Evolutionary conservation across 192 early-diverging fungal genomes (phyloP), one percentile per base, ranked within the genome.

Genomic region (Rhizophagus clarus): DNA sequence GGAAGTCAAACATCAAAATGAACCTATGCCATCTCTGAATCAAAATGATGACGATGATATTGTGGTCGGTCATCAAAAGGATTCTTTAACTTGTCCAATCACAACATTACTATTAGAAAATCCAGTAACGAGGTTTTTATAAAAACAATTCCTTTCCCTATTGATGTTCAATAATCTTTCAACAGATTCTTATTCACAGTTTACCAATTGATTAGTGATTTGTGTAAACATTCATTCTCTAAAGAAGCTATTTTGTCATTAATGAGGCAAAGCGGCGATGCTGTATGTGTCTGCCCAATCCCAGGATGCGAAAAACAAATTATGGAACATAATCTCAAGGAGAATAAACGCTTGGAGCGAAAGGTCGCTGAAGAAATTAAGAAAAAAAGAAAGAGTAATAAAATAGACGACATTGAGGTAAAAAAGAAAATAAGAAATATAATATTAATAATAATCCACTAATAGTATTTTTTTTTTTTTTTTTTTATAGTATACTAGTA

Each of bases 151-250:
- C 7, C 14, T 61, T 34, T 31, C 31, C 9, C 20, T 31, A 56
- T 61, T 61, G 6, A 40, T 40, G 37, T 40, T 29, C 12, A 15
- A 20, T 51, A 7, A 12, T 42, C n/a, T 7, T 32, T 17, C 70
- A 14, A 63, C 15, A 3, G 6, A 62, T 4, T 51, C 24, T n/a
- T 32, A 32, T 10, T 56, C 6, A 72, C 12, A 66, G 6, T 60
- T 42, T 34, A 37, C 31, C 17, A 26, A 34, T 61, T 26, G 22
- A n/a, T n/a, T n/a, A 82, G 83, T 32, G 49, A 80, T 31, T 11
- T 37, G 0, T 84, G 83, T 70, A 79, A 80, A 26, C 83, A 84
- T 42, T 81, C 56, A 11, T 84, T 80, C 32, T 84, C 83, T 22
- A 72, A 77, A 56, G 26, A 72, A 15, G 81, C 81, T 9, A 82